Evolutionary conservation across 495 filamentous ascomycete species (phyloP).

Genomic region (Penicillium cinerascens): DNA sequence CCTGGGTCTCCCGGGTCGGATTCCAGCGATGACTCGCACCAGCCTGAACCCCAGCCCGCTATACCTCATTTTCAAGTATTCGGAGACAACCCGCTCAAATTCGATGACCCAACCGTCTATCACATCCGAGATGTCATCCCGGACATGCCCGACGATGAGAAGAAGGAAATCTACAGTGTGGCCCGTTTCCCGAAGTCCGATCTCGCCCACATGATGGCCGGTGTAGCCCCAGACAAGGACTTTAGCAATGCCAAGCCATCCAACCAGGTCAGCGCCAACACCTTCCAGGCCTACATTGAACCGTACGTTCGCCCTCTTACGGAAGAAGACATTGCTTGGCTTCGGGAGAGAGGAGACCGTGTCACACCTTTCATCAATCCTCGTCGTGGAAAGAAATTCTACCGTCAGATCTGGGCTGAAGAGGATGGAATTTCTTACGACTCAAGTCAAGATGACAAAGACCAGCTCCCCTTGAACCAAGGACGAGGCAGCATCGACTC

Average conservation of each 20-base stretch:
- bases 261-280: slow-evolving; percentile 87
- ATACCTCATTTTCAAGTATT: slow-evolving; percentile 77
- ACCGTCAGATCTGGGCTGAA: slow-evolving; percentile 87
- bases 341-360: slow-evolving; percentile 87
- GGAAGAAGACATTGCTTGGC: slow-evolving; percentile 92
- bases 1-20: slow-evolving; percentile 52
- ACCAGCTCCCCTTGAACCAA: slow-evolving; percentile 73
- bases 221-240: slow-evolving; percentile 86
- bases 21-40: slow-evolving; percentile 64
- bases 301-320: slow-evolving; percentile 85
- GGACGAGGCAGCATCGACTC: slow-evolving; percentile 78
- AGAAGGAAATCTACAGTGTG: slow-evolving; percentile 82
- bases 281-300: slow-evolving; percentile 84
- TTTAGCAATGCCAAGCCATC: slow-evolving; percentile 91
- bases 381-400: slow-evolving; percentile 76
- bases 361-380: slow-evolving; percentile 80
- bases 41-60: slow-evolving; percentile 72
- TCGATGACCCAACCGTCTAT: slow-evolving; percentile 91
- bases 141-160: slow-evolving; percentile 76
- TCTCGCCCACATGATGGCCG: slow-evolving; percentile 78
- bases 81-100: slow-evolving; percentile 85
- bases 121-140: slow-evolving; percentile 73
- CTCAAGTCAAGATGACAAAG: slow-evolving; percentile 50
- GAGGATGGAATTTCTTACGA: slow-evolving; percentile 81
- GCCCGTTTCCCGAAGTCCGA: slow-evolving; percentile 75